Base-by-base conservation (phyloP, 2,329 filamentous ascomycete genomes). In the Aspergillus costaricaensis region DNA sequence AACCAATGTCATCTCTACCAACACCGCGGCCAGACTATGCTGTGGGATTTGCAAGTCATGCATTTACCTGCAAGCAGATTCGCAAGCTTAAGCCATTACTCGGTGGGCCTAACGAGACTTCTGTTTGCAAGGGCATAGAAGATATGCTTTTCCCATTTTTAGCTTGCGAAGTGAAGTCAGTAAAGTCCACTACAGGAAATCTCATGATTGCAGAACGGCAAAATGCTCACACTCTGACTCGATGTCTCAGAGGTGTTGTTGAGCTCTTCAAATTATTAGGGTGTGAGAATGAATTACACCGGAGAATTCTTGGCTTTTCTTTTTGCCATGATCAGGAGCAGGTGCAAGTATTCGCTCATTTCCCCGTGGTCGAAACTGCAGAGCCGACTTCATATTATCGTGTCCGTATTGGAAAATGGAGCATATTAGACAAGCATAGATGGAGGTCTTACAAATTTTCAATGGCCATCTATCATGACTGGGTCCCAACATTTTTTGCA, bases 371-470 rank as follows among this genome's bases (percentile, higher is more conserved):
- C 4, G 36, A 57, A 32, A 27, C 7, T 2, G 25, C 19, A 5
- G 10, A 19, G 27, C 27, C 27, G 17, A 9, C 39, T 19, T 39
- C 14, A 14, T 60, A 57, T 19, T 17, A 48, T 17, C 36, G 23
- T n/a, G 14, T 27, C 5, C 1, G 7, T 5, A 3, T 59, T 7
- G 32, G 12, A 5, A 14, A 14, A 14, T 36, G 19, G 14, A 10
- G 25, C 12, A 48, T 12, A 15, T 25, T 9, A 38, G 12, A 2
- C 44, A n/a, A 36, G n/a, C 10, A 36, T 0, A 17, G 15, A 19
- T 61, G 55, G 56, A 41, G 15, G 12, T 27, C 51, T n/a, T 56
- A 61, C 41, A 58, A 48, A 15, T 55, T 59, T 14, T 47, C 55
- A 15, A 59, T 59, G 44, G 51, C 25, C 21, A 21, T 61, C 14